These are phyloP conservation scores for Ophiocordyceps polyrhachis-furcata DNA, from an alignment of 2,329 filamentous ascomycete genomes.

Conservation along the genomic window DNA sequence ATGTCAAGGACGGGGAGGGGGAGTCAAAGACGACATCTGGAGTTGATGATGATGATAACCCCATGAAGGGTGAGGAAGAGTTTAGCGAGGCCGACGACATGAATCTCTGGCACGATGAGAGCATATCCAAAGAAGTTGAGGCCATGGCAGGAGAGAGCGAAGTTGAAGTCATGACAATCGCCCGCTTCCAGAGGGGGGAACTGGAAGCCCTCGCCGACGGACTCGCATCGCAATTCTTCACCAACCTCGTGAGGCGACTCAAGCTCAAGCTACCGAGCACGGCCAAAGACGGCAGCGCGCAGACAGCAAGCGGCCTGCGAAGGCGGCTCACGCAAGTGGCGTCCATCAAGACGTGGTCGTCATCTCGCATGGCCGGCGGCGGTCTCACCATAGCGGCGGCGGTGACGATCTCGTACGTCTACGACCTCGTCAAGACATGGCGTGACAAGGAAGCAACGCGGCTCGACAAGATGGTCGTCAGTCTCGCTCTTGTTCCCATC, in stretches of 20 bases:
- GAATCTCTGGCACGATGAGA: neutral
- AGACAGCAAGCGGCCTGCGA: neutral
- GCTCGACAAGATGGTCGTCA: neutral
- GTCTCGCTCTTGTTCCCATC: neutral
- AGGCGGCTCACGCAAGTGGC: neutral
- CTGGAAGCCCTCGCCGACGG: neutral
- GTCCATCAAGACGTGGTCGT: neutral
- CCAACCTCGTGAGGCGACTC: neutral
- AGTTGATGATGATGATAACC: too few species aligned
- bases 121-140: neutral
- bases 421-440: neutral
- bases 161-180: neutral
- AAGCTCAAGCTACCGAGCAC: neutral
- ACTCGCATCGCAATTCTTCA: neutral
- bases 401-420: neutral
- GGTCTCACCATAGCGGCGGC: neutral
- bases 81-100: neutral
- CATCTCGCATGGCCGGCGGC: neutral
- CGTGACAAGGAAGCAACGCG: neutral
- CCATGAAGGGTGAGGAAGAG: too few species aligned
- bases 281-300: neutral
- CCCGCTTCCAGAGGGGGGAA: neutral
- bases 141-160: neutral
- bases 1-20: too few species aligned
- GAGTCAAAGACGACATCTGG: too few species aligned